phyloP scores from a whole-genome alignment of 202 grass and related monocot genomes.

The Panicum hallii region DNA sequence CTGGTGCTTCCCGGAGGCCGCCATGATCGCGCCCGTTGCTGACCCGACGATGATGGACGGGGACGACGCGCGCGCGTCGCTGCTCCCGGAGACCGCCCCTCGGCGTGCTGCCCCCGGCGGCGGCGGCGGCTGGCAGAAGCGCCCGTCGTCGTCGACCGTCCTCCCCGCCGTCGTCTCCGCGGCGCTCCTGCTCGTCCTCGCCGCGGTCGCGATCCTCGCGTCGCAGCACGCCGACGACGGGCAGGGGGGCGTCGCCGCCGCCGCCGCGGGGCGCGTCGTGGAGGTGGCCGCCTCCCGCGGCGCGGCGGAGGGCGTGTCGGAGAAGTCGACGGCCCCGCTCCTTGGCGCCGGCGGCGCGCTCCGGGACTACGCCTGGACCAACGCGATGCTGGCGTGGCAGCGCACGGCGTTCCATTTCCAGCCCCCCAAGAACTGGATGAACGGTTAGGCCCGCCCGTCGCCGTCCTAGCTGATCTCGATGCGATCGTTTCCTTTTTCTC shows the following conservation, averaged over 20 bases:
- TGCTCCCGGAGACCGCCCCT: conserved; percentile 57
- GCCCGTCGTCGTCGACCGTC: conserved; percentile 9
- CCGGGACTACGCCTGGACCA: conserved; percentile 64
- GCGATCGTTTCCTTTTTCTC: background rate
- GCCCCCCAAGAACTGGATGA: conserved; percentile 94
- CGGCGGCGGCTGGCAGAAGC: background rate
- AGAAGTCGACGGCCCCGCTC: conserved; percentile 67
- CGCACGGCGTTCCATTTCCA: conserved; percentile 95
- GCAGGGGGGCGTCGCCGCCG: background rate
- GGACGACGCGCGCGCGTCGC: background rate
- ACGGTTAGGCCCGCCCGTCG: conserved; percentile 57
- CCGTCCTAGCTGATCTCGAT: background rate
- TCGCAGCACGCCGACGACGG: background rate
- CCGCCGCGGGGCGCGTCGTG: conserved; percentile 8
- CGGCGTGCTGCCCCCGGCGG: conserved; percentile 2
- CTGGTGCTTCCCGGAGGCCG: background rate
- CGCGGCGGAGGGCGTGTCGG: conserved; percentile 66
- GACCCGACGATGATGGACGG: conserved; percentile 40
- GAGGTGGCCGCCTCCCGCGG: conserved; percentile 51
- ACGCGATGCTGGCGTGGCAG: conserved; percentile 89
- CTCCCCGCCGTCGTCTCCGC: conserved; percentile 47
- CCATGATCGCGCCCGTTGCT: conserved; percentile 35
- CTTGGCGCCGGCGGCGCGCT: conserved; percentile 26
- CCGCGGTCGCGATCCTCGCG: background rate
- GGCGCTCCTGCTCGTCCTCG: conserved; percentile 55